Base-by-base conservation (phyloP, 164 flowering plant species). In the Malania oleifera region DNA sequence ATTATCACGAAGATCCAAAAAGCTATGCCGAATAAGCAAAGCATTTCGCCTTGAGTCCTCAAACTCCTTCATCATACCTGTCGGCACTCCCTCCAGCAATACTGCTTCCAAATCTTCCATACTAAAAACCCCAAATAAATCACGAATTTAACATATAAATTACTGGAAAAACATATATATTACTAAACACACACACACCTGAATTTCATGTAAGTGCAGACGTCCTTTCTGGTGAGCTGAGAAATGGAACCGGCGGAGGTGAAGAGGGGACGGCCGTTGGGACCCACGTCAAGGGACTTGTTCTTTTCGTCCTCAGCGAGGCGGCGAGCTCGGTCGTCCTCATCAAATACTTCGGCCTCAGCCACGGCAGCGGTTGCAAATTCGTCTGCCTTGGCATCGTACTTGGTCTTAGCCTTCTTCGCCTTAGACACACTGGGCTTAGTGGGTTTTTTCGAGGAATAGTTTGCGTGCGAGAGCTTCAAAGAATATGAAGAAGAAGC, bases 1-100 rank as follows among this genome's bases (percentile, higher is more conserved):
- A 62, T 88, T 81, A 41, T 88, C 90, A 0, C 96, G 85, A 52
- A 88, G 83, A 58, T 86, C 87, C 74, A 88, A 72, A 67, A 85
- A 88, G 48, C 77, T 74, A 66, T 77, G 77, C 17, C 92, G 76
- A 51, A 88, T 80, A 4, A 88, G 81, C 73, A 88, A 63, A 1
- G 90, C 79, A 11, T 54, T 61, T 23, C 88, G 67, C 75, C 62
- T 70, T 0, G 88, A 72, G 22, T 85, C 88, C 47, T 78, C 79
- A 31, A 88, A 88, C 73, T 88, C 92, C 70, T 67, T 73, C 67
- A 55, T 64, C 83, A 88, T 82, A 9, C 85, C 91, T 20, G 18
- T 12, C 0, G 86, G 82, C 67, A 86, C 70, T 40, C 90, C 91
- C 67, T 85, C 96, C 2, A 80, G 81, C 70, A 83, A 67, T 24